Base-by-base conservation (phyloP, 345 rosid species). In the Combretum micranthum region DNA sequence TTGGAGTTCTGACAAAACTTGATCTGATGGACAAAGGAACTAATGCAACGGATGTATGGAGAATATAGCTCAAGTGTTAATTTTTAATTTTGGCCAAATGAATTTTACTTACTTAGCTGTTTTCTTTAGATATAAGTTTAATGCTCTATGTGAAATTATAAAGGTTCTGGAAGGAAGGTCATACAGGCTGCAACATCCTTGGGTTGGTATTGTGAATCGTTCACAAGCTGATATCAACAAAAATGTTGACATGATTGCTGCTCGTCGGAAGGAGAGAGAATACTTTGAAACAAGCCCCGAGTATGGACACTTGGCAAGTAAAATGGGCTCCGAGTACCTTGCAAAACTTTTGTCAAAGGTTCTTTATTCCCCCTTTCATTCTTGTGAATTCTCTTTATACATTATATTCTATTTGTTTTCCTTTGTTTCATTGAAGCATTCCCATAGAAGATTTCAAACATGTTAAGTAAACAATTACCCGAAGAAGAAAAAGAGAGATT, bases 1-100 rank as follows among this genome's bases (percentile, higher is more conserved):
- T 93, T 69, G 99, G 97, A 18, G 99, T 93, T 67, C 62, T 89
- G 69, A 93, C 99, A 42, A 93, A 93, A 76, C 97, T 93, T 71
- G 97, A 93, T 81, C 75, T 93, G 75, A 93, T 93, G 99, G 99
- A 93, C 80, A 89, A 89, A 76, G 99, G 99, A 77, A 93, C 99
- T 64, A 85, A 85, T 68, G 92, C 96, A 61, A 61, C 74, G 65
- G 97, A 93, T 67, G 99, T 88, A 81, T 62, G 80, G 39, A 57
- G 57, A 39, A 37, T 25, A 17, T 47, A 69, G 51, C 25, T n/a
- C n/a, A n/a, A n/a, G n/a, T n/a, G n/a, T n/a, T n/a, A n/a, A n/a
- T n/a, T n/a, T n/a, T n/a, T n/a, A n/a, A n/a, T n/a, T n/a, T n/a
- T n/a, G n/a, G n/a, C n/a, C n/a, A n/a, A n/a, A 26, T 72, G 21